Conservation (phyloP, 345 rosid genomes). For the Nephelium lappaceum region DNA sequence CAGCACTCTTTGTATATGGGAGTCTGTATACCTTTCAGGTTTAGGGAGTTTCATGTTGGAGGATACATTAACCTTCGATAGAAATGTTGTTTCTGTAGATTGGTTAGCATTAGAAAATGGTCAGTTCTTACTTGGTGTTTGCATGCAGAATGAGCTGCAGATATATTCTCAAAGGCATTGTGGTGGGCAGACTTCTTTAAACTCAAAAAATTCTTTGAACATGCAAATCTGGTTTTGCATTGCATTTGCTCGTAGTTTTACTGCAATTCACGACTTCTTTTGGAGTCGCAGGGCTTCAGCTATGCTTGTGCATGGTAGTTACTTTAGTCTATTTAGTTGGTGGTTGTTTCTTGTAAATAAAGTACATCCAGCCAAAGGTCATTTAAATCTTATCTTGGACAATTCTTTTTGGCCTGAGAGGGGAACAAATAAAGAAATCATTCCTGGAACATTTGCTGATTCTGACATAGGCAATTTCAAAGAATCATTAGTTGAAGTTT, state of each 20-base stretch:
- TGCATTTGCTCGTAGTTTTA: conserved; percentile 52
- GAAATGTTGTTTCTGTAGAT: conserved; percentile 54
- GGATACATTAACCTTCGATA: conserved; percentile 53
- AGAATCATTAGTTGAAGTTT: conserved; percentile 26
- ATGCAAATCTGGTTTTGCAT: conserved; percentile 72
- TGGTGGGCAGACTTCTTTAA: conserved; percentile 40
- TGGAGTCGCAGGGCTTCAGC: conserved; percentile 67
- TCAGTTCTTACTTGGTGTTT: conserved; percentile 71
- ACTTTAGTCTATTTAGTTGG: conserved; percentile 59
- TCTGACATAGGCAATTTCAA: conserved; percentile 26
- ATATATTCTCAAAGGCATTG: conserved; percentile 63
- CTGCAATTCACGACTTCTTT: conserved; percentile 56
- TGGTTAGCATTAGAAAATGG: conserved; percentile 74
- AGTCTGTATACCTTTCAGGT: conserved; percentile 50
- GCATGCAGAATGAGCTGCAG: conserved; percentile 65
- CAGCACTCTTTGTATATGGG: conserved; percentile 62
- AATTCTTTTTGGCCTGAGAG: conserved; percentile 29
- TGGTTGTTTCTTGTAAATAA: conserved; percentile 51
- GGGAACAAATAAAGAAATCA: conserved; percentile 26
- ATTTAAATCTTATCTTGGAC: conserved; percentile 24
- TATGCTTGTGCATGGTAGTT: conserved; percentile 60
- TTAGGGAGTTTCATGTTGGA: conserved; percentile 70
- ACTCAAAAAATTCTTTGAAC: conserved; percentile 39
- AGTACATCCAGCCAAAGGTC: conserved; percentile 29
- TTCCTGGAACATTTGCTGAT: conserved; percentile 41